Conservation (phyloP, 768 basidiomycete genomes). For the Coprinellus micaceus region DNA sequence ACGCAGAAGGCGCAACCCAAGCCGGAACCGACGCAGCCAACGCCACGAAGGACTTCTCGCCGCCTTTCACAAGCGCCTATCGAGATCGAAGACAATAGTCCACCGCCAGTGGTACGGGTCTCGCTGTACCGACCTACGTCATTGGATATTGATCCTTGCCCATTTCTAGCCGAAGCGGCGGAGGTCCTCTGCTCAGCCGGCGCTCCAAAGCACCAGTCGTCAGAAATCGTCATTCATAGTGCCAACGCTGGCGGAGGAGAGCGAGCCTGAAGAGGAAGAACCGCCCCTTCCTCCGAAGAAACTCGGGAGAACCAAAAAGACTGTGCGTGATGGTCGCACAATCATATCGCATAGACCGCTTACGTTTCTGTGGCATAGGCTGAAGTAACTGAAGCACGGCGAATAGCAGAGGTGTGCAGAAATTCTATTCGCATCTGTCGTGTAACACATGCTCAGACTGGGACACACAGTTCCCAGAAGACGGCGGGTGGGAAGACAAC, state of each 20-base stretch:
- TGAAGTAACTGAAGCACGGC: constrained; percentile 50
- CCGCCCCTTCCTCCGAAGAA: constrained; percentile 47
- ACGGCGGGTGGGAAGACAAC: constrained; percentile 88
- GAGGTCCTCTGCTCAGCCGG: constrained; percentile 75
- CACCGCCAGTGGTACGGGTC: constrained; percentile 42
- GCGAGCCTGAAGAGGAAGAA: constrained; percentile 70
- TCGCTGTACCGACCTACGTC: constrained; percentile 13
- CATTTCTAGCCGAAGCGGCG: constrained; percentile 65
- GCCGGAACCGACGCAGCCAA: not conserved
- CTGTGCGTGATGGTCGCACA: constrained; percentile 31
- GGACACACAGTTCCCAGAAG: constrained; percentile 38
- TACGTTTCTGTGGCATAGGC: too few species aligned
- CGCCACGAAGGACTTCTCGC: constrained; percentile 43
- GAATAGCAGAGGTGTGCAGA: constrained; percentile 45
- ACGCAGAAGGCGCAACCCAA: too few species aligned
- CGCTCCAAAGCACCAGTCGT: constrained; percentile 46
- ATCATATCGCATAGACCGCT: too few species aligned
- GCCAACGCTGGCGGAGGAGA: constrained; percentile 61
- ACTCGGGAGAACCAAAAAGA: constrained; percentile 57
- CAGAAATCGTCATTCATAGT: constrained; percentile 29
- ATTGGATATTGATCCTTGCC: constrained; percentile 10
- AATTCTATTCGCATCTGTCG: constrained; percentile 11
- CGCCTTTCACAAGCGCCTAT: constrained; percentile 58
- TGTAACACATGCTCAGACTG: not conserved
- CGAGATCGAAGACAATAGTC: constrained; percentile 32